Evolutionary conservation across 495 filamentous ascomycete genomes (phyloP).

Genomic region (Tetracladium marchalianum): DNA sequence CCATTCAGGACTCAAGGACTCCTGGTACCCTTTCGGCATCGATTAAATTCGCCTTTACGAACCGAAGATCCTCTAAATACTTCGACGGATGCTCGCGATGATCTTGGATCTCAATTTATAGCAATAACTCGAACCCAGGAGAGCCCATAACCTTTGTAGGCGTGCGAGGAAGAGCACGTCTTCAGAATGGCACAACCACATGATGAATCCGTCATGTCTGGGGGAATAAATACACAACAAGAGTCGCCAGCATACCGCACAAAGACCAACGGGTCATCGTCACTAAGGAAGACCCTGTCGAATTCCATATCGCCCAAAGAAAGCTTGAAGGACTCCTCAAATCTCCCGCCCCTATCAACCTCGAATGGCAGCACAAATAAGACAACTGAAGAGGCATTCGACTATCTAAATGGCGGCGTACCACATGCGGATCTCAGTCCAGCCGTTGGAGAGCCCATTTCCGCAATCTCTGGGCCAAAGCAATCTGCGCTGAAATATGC

Average conservation of each 20-base stretch:
- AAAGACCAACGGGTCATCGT: slow-evolving; percentile 11
- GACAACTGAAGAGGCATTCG: slow-evolving; percentile 21
- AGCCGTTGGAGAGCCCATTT: slow-evolving; percentile 12
- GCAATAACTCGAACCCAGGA: background rate
- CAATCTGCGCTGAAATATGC: slow-evolving; percentile 11
- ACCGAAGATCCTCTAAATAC: too few species aligned
- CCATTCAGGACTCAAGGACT: too few species aligned
- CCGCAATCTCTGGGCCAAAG: slow-evolving; percentile 9
- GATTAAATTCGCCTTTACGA: too few species aligned
- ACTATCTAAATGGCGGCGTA: slow-evolving; percentile 34
- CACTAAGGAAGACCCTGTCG: background rate
- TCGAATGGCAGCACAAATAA: slow-evolving; percentile 10
- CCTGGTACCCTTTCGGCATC: too few species aligned
- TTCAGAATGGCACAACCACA: slow-evolving; percentile 21
- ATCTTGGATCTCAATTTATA: too few species aligned
- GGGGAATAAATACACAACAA: slow-evolving; percentile 17
- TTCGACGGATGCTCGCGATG: too few species aligned
- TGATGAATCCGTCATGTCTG: slow-evolving; percentile 24
- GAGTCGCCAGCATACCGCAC: slow-evolving; percentile 6
- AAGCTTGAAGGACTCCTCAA: background rate
- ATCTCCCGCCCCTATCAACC: background rate
- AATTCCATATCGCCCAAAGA: too few species aligned
- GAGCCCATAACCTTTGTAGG: background rate
- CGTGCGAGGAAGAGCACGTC: background rate
- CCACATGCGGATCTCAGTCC: slow-evolving; percentile 22